These are phyloP conservation scores for Stereocaulon alpinum DNA, from an alignment of 495 filamentous ascomycete species.

Conservation along the genomic window DNA sequence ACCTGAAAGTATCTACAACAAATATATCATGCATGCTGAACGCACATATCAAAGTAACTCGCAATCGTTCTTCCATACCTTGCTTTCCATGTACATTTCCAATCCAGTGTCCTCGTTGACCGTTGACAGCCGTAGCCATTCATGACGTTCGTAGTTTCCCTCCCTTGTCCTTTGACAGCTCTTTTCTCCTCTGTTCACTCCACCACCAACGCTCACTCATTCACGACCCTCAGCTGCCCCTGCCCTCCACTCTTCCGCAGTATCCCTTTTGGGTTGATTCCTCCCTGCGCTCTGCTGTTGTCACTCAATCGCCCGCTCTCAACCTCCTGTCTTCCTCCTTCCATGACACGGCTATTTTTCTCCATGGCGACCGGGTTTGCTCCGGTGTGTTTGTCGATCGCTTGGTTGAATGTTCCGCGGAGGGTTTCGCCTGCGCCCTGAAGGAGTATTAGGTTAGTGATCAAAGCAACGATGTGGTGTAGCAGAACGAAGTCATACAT, in stretches of 20 bases:
- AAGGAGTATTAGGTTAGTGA: neutral
- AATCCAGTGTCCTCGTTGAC: no score
- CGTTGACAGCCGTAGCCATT: no score
- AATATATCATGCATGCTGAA: no score
- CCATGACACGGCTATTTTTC: constrained; percentile 10
- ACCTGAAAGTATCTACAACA: no score
- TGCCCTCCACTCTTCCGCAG: constrained; percentile 15
- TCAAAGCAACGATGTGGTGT: neutral
- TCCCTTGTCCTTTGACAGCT: no score
- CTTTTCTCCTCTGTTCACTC: neutral
- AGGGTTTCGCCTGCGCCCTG: constrained; percentile 24
- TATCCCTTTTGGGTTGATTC: constrained; percentile 16
- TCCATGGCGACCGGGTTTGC: constrained; percentile 10
- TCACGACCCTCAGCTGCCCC: constrained; percentile 13
- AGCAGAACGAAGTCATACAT: constrained; percentile 10
- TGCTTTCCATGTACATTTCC: no score
- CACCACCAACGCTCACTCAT: constrained; percentile 4
- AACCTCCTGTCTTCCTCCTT: constrained; percentile 18
- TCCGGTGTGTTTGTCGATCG: constrained; percentile 18
- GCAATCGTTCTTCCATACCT: no score
- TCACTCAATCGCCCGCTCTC: constrained; percentile 16
- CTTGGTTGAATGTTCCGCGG: constrained; percentile 21
- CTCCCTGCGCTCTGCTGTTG: constrained; percentile 12
- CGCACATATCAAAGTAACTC: no score
- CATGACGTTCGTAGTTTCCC: no score